phyloP scores from a whole-genome alignment of 805 yeast species.

The Kregervanrija pseudodelftensis region DNA sequence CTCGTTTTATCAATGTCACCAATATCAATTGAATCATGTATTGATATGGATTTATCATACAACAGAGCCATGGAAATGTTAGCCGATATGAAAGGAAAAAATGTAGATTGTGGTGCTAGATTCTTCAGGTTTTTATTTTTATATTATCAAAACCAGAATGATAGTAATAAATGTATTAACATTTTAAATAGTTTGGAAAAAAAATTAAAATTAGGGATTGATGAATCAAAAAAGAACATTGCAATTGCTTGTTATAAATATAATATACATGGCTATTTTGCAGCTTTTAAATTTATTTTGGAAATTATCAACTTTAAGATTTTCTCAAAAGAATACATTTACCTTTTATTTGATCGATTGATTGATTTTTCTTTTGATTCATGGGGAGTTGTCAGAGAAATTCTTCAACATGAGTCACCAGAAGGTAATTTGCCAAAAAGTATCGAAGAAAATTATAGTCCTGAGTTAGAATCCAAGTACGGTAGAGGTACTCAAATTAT shows the following conservation, averaged over 20 bases:
- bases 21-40: slow-evolving; percentile 17
- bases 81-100: slow-evolving; percentile 45
- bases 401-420: slow-evolving; percentile 63
- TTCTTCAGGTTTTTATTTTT: slow-evolving; percentile 45
- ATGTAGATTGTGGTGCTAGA: slow-evolving; percentile 75
- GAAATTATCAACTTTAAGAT: slow-evolving; percentile 14
- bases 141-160: slow-evolving; percentile 23
- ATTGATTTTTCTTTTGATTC: slow-evolving; percentile 8
- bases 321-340: slow-evolving; percentile 3
- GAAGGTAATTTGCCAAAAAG: slow-evolving; percentile 54
- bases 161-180: slow-evolving; percentile 12
- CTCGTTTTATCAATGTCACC: slow-evolving; percentile 41
- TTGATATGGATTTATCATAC: slow-evolving; percentile 17
- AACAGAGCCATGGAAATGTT: slow-evolving; percentile 24
- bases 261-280: slow-evolving; percentile 66
- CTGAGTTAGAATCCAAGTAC: slow-evolving; percentile 25
- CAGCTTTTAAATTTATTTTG: slow-evolving; percentile 41
- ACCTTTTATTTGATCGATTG: slow-evolving; percentile 6
- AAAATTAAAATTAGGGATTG: slow-evolving; percentile 28
- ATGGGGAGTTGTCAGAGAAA: slow-evolving; percentile 41
- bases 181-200: slow-evolving; percentile 29
- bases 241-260: slow-evolving; percentile 37
- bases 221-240: slow-evolving; percentile 29
- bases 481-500: slow-evolving; percentile 39
- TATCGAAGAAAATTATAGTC: slow-evolving; percentile 30